Evolutionary conservation across 2,329 filamentous ascomycete genomes (phyloP), one percentile per base, ranked within the genome.

Genomic region (Colletotrichum lentis): DNA sequence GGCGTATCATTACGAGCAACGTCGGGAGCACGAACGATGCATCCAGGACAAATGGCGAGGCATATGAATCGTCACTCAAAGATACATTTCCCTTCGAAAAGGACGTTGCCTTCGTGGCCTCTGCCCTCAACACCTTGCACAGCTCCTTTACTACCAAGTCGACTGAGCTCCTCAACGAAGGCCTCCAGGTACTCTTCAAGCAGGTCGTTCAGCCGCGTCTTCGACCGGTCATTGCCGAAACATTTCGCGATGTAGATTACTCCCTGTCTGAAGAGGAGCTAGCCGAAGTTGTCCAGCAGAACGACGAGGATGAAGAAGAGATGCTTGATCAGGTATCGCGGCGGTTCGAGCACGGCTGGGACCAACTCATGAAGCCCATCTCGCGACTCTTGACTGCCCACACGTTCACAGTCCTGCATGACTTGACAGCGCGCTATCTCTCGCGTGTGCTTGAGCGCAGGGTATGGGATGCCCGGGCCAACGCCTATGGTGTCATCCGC

Each of bases 171-270:
- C 86, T 97, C 68, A 88, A 87, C 62, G 95, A 98, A 76, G 93
- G 93, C 39, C 86, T 97, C 37, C 88, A 91, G 72, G 94, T 97
- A 5, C 86, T 97, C 52, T 96, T 97, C 77, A 90, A 92, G 74
- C 91, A 94, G 74, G 92, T 98, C 2, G 86, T 97, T 73, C 95
- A 95, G 76, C 88, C 90, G 2, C 92, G 94, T 12, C 84, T 99
- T 16, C 90, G 94, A 0, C 93, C 93, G 0, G 90, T 97, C 3
- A 84, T 99, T 12, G 87, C 89, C 20, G 95, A 99, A 67, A 90
- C 94, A 0, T 98, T 98, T 84, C 90, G 94, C 50, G 95, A 98
- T 74, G 88, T 92, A 24, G 94, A 97, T 79, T 99, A 99, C 80
- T 85, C 88, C 10, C 82, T 93, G 3, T 84, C 84, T 1, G 86